Conservation (phyloP, 192 early-diverging fungal species). For the Podila minutissima region DNA sequence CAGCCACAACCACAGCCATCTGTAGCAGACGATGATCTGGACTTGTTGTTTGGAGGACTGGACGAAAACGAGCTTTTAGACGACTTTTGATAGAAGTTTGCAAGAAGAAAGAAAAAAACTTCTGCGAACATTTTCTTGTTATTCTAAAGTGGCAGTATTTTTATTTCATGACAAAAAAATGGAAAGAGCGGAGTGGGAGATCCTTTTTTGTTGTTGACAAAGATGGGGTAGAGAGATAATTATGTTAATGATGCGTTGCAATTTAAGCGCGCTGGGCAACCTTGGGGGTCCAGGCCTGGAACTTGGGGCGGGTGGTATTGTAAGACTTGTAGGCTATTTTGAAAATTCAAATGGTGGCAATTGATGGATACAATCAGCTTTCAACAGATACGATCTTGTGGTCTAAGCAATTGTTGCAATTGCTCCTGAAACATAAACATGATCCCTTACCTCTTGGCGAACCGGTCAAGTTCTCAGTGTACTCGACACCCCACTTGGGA, state of each 20-base stretch:
- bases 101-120: neutral
- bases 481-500: constrained; percentile 42
- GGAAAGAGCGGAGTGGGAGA: no score
- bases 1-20: neutral
- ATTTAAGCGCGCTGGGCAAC: constrained; percentile 48
- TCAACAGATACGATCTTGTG: constrained; percentile 37
- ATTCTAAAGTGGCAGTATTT: no score
- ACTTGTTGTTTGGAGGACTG: constrained; percentile 31
- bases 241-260: no score
- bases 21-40: constrained; percentile 27
- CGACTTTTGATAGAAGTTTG: neutral
- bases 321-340: constrained; percentile 62
- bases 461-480: constrained; percentile 56
- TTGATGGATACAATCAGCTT: no score
- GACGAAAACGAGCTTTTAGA: constrained; percentile 29
- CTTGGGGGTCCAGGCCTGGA: constrained; percentile 65
- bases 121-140: no score
- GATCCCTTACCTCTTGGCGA: constrained; percentile 26
- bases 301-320: constrained; percentile 66
- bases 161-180: no score
- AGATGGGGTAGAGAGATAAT: no score
- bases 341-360: neutral
- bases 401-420: constrained; percentile 20
- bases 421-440: neutral
- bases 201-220: no score